Conservation (phyloP, 768 basidiomycete genomes). For the Strobilomyces confusus region DNA sequence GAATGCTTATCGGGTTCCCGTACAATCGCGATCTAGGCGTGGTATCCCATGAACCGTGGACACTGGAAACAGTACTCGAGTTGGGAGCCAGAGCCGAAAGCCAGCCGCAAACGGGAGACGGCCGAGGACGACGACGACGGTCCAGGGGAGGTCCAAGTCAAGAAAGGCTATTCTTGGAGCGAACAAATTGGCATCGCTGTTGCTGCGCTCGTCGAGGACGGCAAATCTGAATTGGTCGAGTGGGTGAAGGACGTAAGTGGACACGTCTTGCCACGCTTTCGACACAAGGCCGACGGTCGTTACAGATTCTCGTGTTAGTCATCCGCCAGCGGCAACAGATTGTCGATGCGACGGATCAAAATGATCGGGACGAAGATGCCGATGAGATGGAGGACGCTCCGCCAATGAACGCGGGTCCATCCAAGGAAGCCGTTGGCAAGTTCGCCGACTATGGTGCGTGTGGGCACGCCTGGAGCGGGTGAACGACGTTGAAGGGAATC, state of each 20-base stretch:
- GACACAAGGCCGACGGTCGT: conserved; percentile 19
- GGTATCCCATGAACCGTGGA: conserved; percentile 86
- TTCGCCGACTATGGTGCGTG: conserved; percentile 73
- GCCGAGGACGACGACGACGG: conserved; percentile 38
- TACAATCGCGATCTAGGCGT: conserved; percentile 47
- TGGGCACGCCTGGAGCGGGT: not conserved
- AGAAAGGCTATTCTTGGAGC: conserved; percentile 85
- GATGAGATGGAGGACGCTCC: conserved; percentile 32
- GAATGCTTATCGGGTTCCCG: conserved; percentile 19
- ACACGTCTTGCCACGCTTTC: conserved; percentile 15
- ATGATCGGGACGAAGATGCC: conserved; percentile 34
- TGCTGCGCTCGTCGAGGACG: conserved; percentile 64
- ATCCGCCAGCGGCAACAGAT: conserved; percentile 56
- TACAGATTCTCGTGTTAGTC: conserved; percentile 58
- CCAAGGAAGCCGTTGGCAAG: conserved; percentile 64
- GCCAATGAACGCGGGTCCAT: conserved; percentile 40
- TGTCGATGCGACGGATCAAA: conserved; percentile 56
- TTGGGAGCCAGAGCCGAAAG: conserved; percentile 57
- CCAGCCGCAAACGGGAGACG: conserved; percentile 28
- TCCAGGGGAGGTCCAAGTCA: conserved; percentile 71
- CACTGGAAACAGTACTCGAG: conserved; percentile 85
- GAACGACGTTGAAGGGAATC: not conserved
- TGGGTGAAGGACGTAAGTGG: conserved; percentile 80
- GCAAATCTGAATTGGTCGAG: conserved; percentile 58
- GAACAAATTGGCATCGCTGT: conserved; percentile 88